Evolutionary conservation across 495 filamentous ascomycete species (phyloP), one percentile per base, ranked within the genome.

Genomic region (Penicillium bialowiezense): DNA sequence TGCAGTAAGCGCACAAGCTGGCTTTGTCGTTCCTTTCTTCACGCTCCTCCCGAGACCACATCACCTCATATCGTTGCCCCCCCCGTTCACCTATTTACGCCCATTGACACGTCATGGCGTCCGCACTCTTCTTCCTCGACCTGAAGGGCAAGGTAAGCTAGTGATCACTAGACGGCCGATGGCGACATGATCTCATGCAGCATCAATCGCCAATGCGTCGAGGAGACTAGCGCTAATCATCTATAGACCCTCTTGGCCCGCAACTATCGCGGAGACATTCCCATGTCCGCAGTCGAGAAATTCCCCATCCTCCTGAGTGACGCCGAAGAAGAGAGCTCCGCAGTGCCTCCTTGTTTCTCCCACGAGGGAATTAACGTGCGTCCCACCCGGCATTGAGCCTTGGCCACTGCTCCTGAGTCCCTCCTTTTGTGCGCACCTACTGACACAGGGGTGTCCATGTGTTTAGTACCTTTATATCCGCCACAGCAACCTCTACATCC

Each of bases 251-350:
- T 97, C 58, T 81, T 99, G 59, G 95, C 95, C 66, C 88, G 95
- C 64, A 99, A 97, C 74, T 99, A 99, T 72, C 83, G 95, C 69
- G 95, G 95, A 60, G 95, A 99, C 64, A 95, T 99, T 61, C 95
- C 95, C 67, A 97, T 99, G 95, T 95, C 90, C 46, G 95, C 95
- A 36, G 95, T 97, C 65, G 95, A 99, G 73, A 93, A 93, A 69
- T 99, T 99, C 70, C 95, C 95, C 50, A 81, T 95, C 61, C 89
- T 99, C 52, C 83, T 99, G 50, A 90, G 87, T 69, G 95, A 99
- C 76, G 95, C 95, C 68, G 95, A 99, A 84, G 95, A 99, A 83
- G 95, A 99, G 71, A 93, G 87, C 60, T 97, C 92, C 31, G 91
- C 93, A 37, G 93, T 97, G 20, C 90, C 95, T 29, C 95, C 95